Percentiles rank a stretch among this genome's conserved stretches.
These are phyloP conservation scores for Stereocaulon alpinum DNA, from an alignment of 495 filamentous ascomycete genomes.

Conservation along the genomic window DNA sequence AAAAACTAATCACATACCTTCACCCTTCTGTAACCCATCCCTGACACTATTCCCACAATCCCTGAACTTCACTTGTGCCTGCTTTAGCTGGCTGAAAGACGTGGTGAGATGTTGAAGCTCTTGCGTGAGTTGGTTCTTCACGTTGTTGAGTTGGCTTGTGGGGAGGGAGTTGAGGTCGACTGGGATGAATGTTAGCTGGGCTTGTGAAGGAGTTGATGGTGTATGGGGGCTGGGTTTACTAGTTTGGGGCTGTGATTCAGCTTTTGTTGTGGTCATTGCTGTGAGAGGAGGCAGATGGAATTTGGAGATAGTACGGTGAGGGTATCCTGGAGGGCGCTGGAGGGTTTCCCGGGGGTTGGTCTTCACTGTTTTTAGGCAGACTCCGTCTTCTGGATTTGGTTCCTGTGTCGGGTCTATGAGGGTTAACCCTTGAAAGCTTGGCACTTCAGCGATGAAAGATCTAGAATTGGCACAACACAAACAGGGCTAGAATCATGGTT, in stretches of 20 bases:
- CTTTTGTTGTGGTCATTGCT: neutral
- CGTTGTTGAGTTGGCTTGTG: constrained; percentile 42
- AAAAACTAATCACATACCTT: constrained; percentile 20
- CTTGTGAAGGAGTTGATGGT: neutral
- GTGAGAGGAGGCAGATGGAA: neutral
- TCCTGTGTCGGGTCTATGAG: too few relatives aligned
- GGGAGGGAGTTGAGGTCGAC: constrained; percentile 53
- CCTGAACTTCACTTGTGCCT: constrained; percentile 80
- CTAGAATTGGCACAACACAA: too few relatives aligned
- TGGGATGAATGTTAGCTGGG: constrained; percentile 19
- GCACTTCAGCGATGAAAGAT: too few relatives aligned
- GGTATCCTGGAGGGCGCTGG: neutral
- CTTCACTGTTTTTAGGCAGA: too few relatives aligned
- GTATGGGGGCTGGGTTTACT: neutral
- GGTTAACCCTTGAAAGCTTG: too few relatives aligned
- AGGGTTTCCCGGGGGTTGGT: neutral
- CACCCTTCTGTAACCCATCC: constrained; percentile 38
- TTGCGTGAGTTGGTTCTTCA: constrained; percentile 91
- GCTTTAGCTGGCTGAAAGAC: constrained; percentile 80
- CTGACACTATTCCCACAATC: constrained; percentile 74
- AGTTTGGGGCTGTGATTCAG: constrained; percentile 6
- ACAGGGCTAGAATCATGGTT: too few relatives aligned
- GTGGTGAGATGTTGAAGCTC: constrained; percentile 86
- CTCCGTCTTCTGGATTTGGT: too few relatives aligned
- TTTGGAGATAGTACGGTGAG: neutral